Evolutionary conservation across 345 rosid species (phyloP).

Genomic region (Ceriops zippeliana): DNA sequence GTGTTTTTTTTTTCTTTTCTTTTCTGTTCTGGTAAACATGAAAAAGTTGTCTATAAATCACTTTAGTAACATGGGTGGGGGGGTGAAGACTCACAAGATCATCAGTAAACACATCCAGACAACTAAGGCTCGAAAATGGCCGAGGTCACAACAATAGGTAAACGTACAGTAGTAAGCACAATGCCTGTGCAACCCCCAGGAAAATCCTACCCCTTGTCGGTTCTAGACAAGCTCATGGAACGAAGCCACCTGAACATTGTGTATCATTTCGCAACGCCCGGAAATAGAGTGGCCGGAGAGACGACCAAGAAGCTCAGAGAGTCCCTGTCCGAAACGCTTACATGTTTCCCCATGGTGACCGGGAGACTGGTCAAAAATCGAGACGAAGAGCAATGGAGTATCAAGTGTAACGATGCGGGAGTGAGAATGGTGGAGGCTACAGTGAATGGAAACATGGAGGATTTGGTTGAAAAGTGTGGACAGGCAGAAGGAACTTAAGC

Average conservation of each 20-base stretch:
- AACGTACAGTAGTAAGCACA: slow-evolving; percentile 70
- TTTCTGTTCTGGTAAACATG: slow-evolving; percentile 7
- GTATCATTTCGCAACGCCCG: slow-evolving; percentile 43
- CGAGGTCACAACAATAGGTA: slow-evolving; percentile 38
- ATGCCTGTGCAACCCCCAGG: slow-evolving; percentile 42
- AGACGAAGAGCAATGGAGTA: slow-evolving; percentile 40
- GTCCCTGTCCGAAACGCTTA: slow-evolving; percentile 45
- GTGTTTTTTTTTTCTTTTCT: too few species aligned
- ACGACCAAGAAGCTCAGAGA: slow-evolving; percentile 42
- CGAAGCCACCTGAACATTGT: slow-evolving; percentile 46
- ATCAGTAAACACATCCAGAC: too few species aligned
- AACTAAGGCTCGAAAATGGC: slow-evolving; percentile 19
- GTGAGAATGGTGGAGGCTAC: slow-evolving; percentile 63
- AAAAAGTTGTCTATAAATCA: slow-evolving; percentile 8
- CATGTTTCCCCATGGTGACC: slow-evolving; percentile 43
- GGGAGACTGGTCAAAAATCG: slow-evolving; percentile 48
- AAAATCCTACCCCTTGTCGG: slow-evolving; percentile 38
- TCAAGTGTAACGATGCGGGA: slow-evolving; percentile 75
- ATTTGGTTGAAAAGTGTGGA: slow-evolving; percentile 49
- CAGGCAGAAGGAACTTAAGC: slow-evolving; percentile 55
- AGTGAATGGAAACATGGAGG: slow-evolving; percentile 48
- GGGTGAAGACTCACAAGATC: background rate
- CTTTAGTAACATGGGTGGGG: background rate
- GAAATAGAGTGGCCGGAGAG: slow-evolving; percentile 33
- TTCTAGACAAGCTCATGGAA: slow-evolving; percentile 63